A percentile compares a stretch with the other conserved stretches of the same genome.
Evolutionary conservation across 805 yeast species (phyloP).

Genomic region (Maudiozyma pseudohumilis): DNA sequence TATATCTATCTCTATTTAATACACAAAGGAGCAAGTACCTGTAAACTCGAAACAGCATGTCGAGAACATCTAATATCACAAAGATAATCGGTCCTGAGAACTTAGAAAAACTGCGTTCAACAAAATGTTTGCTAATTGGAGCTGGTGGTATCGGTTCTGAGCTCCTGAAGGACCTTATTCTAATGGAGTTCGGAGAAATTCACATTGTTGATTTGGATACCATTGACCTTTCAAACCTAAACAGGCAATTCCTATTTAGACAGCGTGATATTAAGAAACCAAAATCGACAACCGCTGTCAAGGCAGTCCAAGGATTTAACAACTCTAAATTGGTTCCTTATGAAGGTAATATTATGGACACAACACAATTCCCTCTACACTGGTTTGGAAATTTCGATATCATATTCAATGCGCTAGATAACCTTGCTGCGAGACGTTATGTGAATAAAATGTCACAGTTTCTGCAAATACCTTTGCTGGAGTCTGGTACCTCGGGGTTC

Average conservation of each 20-base stretch:
- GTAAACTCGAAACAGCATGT: too few species aligned
- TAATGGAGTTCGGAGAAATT: conserved; percentile 76
- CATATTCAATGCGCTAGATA: conserved; percentile 88
- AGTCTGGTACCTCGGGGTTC: conserved; percentile 91
- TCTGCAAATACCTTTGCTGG: conserved; percentile 68
- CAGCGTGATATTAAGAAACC: conserved; percentile 83
- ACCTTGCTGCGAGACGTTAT: conserved; percentile 82
- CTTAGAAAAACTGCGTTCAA: conserved; percentile 18
- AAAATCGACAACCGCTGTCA: conserved; percentile 75
- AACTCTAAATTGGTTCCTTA: conserved; percentile 60
- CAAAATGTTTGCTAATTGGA: conserved; percentile 75
- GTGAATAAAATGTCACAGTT: conserved; percentile 79
- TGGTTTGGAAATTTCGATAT: conserved; percentile 75
- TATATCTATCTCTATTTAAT: too few species aligned
- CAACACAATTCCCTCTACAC: conserved; percentile 51
- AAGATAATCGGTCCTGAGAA: conserved; percentile 22
- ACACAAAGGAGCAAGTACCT: too few species aligned
- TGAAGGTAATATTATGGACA: conserved; percentile 82
- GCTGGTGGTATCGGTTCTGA: conserved; percentile 98
- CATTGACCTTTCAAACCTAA: conserved; percentile 82
- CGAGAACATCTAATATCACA: conserved; percentile 16
- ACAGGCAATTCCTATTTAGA: conserved; percentile 86
- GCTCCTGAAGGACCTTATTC: conserved; percentile 64
- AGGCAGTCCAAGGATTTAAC: conserved; percentile 69
- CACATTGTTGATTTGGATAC: conserved; percentile 94